Base-by-base conservation (phyloP, 2,329 filamentous ascomycete species). In the Fusarium pseudonygamai region DNA sequence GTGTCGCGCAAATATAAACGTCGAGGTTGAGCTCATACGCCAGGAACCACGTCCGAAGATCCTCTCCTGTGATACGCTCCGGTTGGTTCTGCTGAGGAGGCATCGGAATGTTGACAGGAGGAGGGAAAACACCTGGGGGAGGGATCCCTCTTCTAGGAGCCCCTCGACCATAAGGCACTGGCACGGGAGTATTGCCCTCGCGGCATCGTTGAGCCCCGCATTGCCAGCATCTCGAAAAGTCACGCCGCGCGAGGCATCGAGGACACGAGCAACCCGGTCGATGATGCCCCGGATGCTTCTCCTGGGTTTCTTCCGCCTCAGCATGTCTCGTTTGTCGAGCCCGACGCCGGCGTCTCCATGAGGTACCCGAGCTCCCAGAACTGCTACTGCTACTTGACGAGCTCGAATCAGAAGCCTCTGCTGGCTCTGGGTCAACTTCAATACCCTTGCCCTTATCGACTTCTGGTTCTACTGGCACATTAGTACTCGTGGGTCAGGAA, bases 1-100 rank as follows among this genome's bases (percentile, higher is more conserved):
- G 83, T 71, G 86, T 82, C 13, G 85, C 85, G 60, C 84, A 84
- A 58, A 87, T 84, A 77, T 87, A 87, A 18, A 87, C 85, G 60
- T 86, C 84, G 18, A 87, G 73, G 73, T 83, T 84, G 40, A 87
- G 80, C 69, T 85, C 82, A 73, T 85, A 87, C 5, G 84, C 78
- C 53, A 86, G 78, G 7, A 86, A 80, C 85, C 85, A 87, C 8
- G 85, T 85, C 20, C 81, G 81, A 68, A 87, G 75, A 75, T 87
- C 85, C 71, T 86, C 83, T 37, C 80, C 80, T 12, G 80, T 78
- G 77, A 87, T 83, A 57, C 83, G 82, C 39, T 43, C 56, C 30
- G 63, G 42, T 16, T 46, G 53, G 10, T 16, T 30, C 42, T 56
- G 64, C 15, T 50, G 58, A 42, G 52, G 50, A 50, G 60, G 53